Conservation (phyloP, 1,139 yeast genomes). For the Debaryomyces udenii region DNA sequence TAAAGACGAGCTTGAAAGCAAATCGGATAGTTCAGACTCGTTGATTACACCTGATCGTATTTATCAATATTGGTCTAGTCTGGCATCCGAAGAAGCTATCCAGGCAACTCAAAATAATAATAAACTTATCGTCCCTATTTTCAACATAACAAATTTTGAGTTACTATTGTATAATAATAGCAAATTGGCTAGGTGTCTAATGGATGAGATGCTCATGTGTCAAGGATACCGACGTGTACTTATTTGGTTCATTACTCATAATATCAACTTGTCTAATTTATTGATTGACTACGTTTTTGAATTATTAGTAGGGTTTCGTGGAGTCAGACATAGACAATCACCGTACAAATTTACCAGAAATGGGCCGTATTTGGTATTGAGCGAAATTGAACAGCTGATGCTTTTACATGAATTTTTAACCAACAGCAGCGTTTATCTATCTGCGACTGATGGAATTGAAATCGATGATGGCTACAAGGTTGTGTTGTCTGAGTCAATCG, state of each 20-base stretch:
- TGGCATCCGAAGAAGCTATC: conserved; percentile 32
- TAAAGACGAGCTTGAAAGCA: conserved; percentile 29
- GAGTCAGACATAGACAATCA: conserved; percentile 30
- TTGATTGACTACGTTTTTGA: conserved; percentile 62
- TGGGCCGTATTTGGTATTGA: conserved; percentile 50
- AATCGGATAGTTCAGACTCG: conserved; percentile 10
- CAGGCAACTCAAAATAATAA: conserved; percentile 30
- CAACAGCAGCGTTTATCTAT: conserved; percentile 53
- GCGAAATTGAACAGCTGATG: conserved; percentile 65
- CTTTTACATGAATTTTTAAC: conserved; percentile 69
- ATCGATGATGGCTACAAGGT: conserved; percentile 39
- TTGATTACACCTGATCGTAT: conserved; percentile 52
- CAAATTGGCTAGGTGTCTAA: conserved; percentile 53
- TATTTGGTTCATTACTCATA: conserved; percentile 70
- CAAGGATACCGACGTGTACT: conserved; percentile 60
- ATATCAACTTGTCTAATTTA: conserved; percentile 54
- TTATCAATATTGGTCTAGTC: conserved; percentile 46
- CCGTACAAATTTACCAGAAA: conserved; percentile 54
- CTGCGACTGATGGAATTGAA: conserved; percentile 42
- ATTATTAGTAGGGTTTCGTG: conserved; percentile 56
- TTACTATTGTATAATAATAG: conserved; percentile 37
- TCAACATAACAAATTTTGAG: conserved; percentile 46
- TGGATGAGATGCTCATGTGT: conserved; percentile 73
- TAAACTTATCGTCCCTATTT: conserved; percentile 41
- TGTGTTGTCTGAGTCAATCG: conserved; percentile 43